Evolutionary conservation across 768 basidiomycete species (phyloP).

Genomic region (Tylopilus sp.): DNA sequence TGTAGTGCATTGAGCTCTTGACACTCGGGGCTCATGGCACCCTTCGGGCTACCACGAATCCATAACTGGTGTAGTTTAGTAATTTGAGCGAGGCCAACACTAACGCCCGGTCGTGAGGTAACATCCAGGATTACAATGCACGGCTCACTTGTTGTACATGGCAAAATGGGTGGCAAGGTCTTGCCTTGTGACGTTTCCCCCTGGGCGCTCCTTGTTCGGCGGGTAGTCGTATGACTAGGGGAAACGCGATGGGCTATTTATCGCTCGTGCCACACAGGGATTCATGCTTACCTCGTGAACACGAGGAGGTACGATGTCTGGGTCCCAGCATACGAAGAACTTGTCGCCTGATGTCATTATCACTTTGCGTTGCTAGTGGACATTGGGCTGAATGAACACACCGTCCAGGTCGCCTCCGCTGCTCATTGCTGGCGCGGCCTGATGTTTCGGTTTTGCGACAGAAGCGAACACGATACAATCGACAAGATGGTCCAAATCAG

Average conservation of each 20-base stretch:
- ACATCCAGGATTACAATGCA: background rate
- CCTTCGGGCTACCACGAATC: conserved; percentile 50
- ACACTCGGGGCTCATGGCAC: conserved; percentile 60
- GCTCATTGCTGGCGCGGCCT: conserved; percentile 66
- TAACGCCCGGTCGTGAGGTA: conserved; percentile 21
- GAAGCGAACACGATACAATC: conserved; percentile 69
- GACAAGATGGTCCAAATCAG: conserved; percentile 50
- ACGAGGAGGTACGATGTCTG: conserved; percentile 53
- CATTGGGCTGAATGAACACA: conserved; percentile 13
- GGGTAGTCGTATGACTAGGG: conserved; percentile 65
- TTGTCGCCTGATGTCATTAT: conserved; percentile 48
- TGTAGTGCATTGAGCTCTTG: conserved; percentile 71
- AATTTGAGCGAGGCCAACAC: conserved; percentile 55
- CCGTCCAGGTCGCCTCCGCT: conserved; percentile 66
- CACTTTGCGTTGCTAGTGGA: background rate
- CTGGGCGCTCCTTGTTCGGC: conserved; percentile 51
- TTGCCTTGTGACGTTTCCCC: conserved; percentile 44
- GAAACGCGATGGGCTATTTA: background rate
- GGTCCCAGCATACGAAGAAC: conserved; percentile 70
- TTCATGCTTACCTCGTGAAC: conserved; percentile 45
- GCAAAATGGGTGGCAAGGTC: conserved; percentile 69
- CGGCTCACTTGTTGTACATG: conserved; percentile 54
- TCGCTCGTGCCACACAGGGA: background rate
- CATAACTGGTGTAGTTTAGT: conserved; percentile 58
- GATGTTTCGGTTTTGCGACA: conserved; percentile 51